These are phyloP conservation scores for Umbelopsis sp. DNA, from an alignment of 192 early-diverging fungal species.

Conservation along the genomic window DNA sequence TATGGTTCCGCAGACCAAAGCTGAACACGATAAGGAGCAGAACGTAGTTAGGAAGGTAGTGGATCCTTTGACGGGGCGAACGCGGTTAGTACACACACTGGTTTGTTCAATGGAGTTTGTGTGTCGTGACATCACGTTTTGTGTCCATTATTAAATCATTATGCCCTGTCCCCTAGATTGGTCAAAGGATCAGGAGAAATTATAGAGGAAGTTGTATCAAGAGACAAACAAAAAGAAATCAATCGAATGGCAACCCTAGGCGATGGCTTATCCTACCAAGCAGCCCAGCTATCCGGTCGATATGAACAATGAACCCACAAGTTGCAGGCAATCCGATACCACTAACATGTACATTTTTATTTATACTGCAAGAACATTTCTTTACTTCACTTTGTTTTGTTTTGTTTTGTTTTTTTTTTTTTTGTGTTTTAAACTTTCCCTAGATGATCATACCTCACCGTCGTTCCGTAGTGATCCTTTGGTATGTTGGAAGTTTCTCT, in stretches of 20 bases:
- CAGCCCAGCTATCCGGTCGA: not conserved
- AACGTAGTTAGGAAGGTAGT: conserved; percentile 40
- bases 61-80: conserved; percentile 53
- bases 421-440: too few species aligned
- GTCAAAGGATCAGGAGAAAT: conserved; percentile 56
- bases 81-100: conserved; percentile 36
- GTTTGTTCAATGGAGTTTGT: not conserved
- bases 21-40: conserved; percentile 47
- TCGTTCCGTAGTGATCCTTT: not conserved
- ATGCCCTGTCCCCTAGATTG: conserved; percentile 26
- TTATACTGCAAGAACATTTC: too few species aligned
- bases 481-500: not conserved
- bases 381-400: too few species aligned
- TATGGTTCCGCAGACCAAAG: conserved; percentile 47
- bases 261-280: conserved; percentile 42
- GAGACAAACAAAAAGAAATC: conserved; percentile 49
- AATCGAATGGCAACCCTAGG: conserved; percentile 46
- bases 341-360: too few species aligned
- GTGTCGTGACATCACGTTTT: not conserved
- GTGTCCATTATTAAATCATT: not conserved
- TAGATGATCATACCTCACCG: too few species aligned
- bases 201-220: conserved; percentile 49
- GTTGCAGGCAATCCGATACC: too few species aligned
- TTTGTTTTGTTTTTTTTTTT: not conserved
- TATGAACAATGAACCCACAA: conserved; percentile 4